These are phyloP conservation scores for Eremochloa ophiuroides DNA, from an alignment of 176 grass and related monocot species.

Conservation along the genomic window DNA sequence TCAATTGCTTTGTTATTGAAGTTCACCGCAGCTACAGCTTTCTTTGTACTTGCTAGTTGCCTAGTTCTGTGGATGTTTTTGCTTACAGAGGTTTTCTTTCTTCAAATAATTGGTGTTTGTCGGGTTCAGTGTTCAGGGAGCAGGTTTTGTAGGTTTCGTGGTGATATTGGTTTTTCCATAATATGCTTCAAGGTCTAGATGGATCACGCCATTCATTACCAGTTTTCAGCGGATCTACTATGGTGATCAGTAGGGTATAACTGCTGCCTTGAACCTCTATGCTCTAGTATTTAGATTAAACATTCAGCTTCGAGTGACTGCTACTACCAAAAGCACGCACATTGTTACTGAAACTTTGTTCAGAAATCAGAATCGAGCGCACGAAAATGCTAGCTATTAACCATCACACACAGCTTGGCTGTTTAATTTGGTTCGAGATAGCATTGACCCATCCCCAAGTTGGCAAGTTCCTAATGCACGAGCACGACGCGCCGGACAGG, in stretches of 20 bases:
- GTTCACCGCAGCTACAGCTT: no score
- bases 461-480: no score
- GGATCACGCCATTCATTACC: background rate
- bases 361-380: no score
- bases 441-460: no score
- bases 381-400: no score
- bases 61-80: background rate
- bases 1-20: no score
- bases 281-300: background rate
- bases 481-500: no score
- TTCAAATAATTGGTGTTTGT: background rate
- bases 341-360: no score
- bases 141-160: background rate
- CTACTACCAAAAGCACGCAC: background rate
- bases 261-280: no score
- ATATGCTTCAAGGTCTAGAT: background rate
- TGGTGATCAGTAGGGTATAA: no score
- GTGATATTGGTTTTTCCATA: background rate
- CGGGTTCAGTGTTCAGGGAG: background rate
- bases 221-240: background rate
- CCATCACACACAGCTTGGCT: no score
- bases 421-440: no score
- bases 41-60: background rate
- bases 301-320: background rate
- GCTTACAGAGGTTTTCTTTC: background rate